Base-by-base conservation (phyloP, 352 stramenopile genomes). In the Pythium insidiosum region DNA sequence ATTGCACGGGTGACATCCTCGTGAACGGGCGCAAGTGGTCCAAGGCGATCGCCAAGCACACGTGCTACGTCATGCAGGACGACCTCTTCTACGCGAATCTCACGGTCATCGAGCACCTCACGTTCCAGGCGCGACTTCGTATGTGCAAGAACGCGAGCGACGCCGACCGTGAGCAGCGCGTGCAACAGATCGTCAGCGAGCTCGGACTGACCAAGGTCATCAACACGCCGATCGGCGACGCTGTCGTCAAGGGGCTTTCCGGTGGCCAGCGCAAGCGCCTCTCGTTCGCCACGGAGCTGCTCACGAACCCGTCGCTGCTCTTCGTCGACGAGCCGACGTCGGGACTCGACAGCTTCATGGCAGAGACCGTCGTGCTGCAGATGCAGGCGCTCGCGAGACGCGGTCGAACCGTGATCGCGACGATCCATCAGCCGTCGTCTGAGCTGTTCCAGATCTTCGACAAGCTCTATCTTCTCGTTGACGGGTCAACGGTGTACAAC, bases 51-150 rank as follows among this genome's bases (percentile, higher is more conserved):
- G 61, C 58, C 48, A 76, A 74, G 20, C 60, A 61, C 13, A 33
- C 64, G 12, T 79, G 64, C 38, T 96, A 95, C 48, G 78, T 96
- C 19, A 88, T 88, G 62, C 84, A 95, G 53, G 89, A 97, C 50
- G 86, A 97, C 59, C 63, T 96, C n/a, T 73, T 97, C 33, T 76
- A 95, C 47, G 53, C 63, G 20, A 92, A 88, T 50, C 58, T 96
- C 10, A 97, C 90, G 0, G 81, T 93, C 4, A 20, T 45, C 9
- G 90, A 97, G 59, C 88, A 96, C 48, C 61, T 97, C 1, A 61
- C 74, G 20, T 94, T 88, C 57, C 78, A 94, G 16, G 87, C 88
- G 11, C 61, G 80, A 22, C 66, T 97, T 0, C 67, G 83, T 1
- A 70, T 96, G 47, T 67, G 78, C 12, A 58, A 55, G 15, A 63